These are phyloP conservation scores for Draba incana DNA, from an alignment of 345 rosid genomes.

Conservation along the genomic window DNA sequence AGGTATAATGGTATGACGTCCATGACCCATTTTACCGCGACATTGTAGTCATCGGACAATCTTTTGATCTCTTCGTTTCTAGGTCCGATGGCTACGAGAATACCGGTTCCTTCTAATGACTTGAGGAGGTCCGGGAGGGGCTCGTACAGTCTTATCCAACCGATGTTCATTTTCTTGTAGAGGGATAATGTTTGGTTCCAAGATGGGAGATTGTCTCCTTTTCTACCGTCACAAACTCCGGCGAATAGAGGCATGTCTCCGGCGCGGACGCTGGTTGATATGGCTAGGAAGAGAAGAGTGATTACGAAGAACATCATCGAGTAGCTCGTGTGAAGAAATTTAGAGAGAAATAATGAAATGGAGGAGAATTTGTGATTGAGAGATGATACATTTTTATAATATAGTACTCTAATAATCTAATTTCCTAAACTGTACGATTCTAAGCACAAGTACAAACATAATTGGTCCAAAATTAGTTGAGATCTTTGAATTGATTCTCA, in stretches of 20 bases:
- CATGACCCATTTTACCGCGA: constrained; percentile 28
- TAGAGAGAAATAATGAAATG: too few species aligned
- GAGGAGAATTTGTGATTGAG: too few species aligned
- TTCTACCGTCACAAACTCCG: constrained; percentile 43
- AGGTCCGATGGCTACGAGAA: constrained; percentile 33
- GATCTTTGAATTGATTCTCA: too few species aligned
- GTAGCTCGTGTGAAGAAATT: background rate
- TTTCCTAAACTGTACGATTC: too few species aligned
- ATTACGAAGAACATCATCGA: background rate
- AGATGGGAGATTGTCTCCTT: constrained; percentile 46
- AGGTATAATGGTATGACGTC: constrained; percentile 34
- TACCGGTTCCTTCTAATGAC: constrained; percentile 26
- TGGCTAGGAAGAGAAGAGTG: background rate
- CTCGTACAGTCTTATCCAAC: constrained; percentile 36
- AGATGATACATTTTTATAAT: too few species aligned
- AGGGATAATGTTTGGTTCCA: constrained; percentile 35
- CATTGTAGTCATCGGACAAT: constrained; percentile 18
- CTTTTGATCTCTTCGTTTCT: constrained; percentile 32
- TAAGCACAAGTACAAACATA: too few species aligned
- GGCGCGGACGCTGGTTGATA: background rate
- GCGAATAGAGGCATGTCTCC: background rate
- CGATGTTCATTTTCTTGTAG: constrained; percentile 25
- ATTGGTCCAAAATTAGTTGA: too few species aligned
- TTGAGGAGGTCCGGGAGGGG: constrained; percentile 34
- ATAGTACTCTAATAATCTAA: too few species aligned